These are phyloP conservation scores for Cinnamomum micranthum DNA, from an alignment of 164 flowering plant species.

Conservation along the genomic window DNA sequence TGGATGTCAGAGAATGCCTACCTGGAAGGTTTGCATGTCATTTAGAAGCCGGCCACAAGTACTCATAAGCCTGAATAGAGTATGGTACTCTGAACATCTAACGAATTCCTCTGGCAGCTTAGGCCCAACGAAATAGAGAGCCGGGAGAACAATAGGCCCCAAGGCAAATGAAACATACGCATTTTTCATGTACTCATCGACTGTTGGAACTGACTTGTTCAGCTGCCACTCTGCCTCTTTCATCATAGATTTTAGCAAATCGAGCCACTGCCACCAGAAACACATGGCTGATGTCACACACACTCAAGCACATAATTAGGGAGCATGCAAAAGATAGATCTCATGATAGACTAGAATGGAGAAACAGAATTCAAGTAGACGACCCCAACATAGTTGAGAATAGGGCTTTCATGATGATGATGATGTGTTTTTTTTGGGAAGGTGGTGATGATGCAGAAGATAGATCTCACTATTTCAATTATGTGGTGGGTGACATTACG, in stretches of 20 bases:
- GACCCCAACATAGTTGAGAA: background rate
- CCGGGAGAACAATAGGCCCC: constrained; percentile 31
- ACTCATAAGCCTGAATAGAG: constrained; percentile 22
- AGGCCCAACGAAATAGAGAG: constrained; percentile 32
- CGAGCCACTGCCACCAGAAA: constrained; percentile 23
- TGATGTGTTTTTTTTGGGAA: too few relatives aligned
- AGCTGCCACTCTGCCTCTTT: constrained; percentile 28
- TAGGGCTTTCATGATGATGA: background rate
- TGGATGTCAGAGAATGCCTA: constrained; percentile 2
- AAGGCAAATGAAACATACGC: constrained; percentile 27
- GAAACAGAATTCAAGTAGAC: too few relatives aligned
- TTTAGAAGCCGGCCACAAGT: constrained; percentile 33
- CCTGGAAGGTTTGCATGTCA: constrained; percentile 29
- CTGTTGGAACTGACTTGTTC: constrained; percentile 20
- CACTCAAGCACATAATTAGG: background rate
- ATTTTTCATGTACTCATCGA: constrained; percentile 28
- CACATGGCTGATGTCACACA: background rate
- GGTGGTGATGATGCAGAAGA: background rate
- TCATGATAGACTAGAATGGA: too few relatives aligned
- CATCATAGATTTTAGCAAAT: constrained; percentile 28
- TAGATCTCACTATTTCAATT: constrained; percentile 51
- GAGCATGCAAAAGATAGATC: background rate
- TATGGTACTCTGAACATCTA: constrained; percentile 21
- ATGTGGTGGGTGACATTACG: constrained; percentile 48
- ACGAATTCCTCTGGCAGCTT: constrained; percentile 23